Evolutionary conservation across 1,284 basidiomycete species (phyloP), one percentile per base, ranked within the genome.

Genomic region (Inonotus obliquus): DNA sequence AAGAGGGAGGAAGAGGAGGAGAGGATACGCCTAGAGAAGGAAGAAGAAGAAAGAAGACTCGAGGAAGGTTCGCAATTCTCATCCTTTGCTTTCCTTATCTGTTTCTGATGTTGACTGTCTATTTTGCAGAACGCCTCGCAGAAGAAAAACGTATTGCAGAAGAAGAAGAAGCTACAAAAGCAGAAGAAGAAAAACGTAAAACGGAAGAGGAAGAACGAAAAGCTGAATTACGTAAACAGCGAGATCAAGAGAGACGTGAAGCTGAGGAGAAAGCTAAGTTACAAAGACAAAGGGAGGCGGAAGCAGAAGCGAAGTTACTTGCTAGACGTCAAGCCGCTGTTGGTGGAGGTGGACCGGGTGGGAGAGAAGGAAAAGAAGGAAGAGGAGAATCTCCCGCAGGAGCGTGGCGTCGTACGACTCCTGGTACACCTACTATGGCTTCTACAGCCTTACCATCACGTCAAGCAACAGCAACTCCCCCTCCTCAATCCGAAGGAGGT

Each of bases 251-350:
- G 69, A 87, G 89, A 52, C 80, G 79, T 10, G 83, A 81, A 51
- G 80, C 79, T 0, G 51, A 72, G 21, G 89, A 92, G 67, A 73
- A 80, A 41, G 84, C 82, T 2, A 81, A 81, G 21, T 74, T 79
- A 53, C 90, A 88, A 69, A 75, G 73, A n/a, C 82, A 88, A 69
- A 83, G 89, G 63, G 93, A 94, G 70, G 90, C 91, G 58, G 94
- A 94, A 69, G 92, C 91, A 0, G 81, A 85, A 68, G 80, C 80
- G 14, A 82, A 84, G 41, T 71, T 73, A 27, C 69, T 67, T 9
- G 73, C 73, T 63, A 54, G 69, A 70, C 47, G 71, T 61, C 72
- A 75, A 76, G 64, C 69, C 54, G 67, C 65, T 58, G 65, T 69
- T 21, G 59, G 67, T 27, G 66, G n/a, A n/a, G n/a, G 66, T 17